A percentile compares a stretch with the other conserved stretches of the same genome.
phyloP scores from a whole-genome alignment of 371 early-diverging fungal species.

The Mucor mucedo region DNA sequence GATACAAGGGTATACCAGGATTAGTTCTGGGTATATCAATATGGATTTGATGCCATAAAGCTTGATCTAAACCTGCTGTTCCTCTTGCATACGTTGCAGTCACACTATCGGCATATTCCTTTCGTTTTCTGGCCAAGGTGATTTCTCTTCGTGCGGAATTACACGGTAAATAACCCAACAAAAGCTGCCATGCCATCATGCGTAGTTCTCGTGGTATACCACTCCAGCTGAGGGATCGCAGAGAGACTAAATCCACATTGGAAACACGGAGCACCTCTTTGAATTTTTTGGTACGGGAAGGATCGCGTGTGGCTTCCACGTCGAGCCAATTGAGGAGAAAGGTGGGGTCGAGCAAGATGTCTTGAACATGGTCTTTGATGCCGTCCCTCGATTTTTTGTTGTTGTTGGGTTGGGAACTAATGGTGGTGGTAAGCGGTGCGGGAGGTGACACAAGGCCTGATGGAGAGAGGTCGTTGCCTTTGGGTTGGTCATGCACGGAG shows the following conservation, averaged over 20 bases:
- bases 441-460: neutral
- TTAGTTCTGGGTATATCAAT: constrained; percentile 96
- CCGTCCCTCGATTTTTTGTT: constrained; percentile 16
- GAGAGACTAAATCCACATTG: constrained; percentile 77
- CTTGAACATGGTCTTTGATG: constrained; percentile 30
- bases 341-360: constrained; percentile 30
- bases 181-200: constrained; percentile 88
- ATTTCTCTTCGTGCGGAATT: constrained; percentile 81
- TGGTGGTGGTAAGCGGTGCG: too few species aligned
- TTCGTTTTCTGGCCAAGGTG: constrained; percentile 85
- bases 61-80: constrained; percentile 80
- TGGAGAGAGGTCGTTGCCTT: constrained; percentile 6
- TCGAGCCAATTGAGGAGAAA: constrained; percentile 25
- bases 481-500: neutral
- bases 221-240: constrained; percentile 87
- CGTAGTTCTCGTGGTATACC: constrained; percentile 89
- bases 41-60: constrained; percentile 92
- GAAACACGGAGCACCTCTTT: constrained; percentile 70
- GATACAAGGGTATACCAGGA: constrained; percentile 84
- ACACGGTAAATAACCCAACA: constrained; percentile 90
- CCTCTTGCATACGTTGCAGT: constrained; percentile 81
- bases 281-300: constrained; percentile 61
- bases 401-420: neutral
- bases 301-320: constrained; percentile 33
- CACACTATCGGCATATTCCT: constrained; percentile 88